A percentile compares a stretch with the other conserved stretches of the same genome.
Evolutionary conservation across 2,329 filamentous ascomycete genomes (phyloP).

Genomic region (Talaromyces sp.): DNA sequence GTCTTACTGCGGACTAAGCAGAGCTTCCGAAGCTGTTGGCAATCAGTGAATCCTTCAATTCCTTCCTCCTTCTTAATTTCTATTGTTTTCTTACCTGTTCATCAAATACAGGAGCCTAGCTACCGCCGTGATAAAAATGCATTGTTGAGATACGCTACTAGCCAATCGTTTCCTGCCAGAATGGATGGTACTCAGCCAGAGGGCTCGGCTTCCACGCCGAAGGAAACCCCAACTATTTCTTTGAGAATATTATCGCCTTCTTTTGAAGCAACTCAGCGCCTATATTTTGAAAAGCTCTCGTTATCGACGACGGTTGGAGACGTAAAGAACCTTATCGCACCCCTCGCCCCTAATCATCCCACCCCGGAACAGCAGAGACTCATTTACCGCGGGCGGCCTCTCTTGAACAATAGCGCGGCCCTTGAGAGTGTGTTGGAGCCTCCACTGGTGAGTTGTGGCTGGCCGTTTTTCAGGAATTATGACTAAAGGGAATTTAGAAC

Average conservation of each 20-base stretch:
- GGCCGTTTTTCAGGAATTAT: not conserved
- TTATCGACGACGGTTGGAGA: conserved; percentile 47
- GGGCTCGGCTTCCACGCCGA: not conserved
- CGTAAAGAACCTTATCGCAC: conserved; percentile 52
- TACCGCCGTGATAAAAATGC: not conserved
- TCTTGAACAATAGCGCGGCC: conserved; percentile 48
- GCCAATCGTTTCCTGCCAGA: not conserved
- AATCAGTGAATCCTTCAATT: not conserved
- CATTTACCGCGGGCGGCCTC: conserved; percentile 56
- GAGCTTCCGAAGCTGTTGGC: not conserved
- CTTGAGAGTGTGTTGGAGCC: conserved; percentile 51
- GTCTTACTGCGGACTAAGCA: not conserved
- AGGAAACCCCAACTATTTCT: conserved; percentile 6
- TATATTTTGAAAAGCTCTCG: conserved; percentile 37
- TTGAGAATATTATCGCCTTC: conserved; percentile 44
- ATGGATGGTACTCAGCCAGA: not conserved
- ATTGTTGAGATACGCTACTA: not conserved
- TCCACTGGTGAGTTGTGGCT: conserved; percentile 44
- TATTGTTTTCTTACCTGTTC: not conserved
- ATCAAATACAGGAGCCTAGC: not conserved
- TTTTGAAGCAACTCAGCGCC: conserved; percentile 33
- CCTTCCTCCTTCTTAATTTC: not conserved
- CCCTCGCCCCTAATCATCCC: conserved; percentile 47
- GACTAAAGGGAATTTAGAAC: conserved; percentile 21
- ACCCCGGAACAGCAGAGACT: conserved; percentile 50